Evolutionary conservation across 2,329 filamentous ascomycete genomes (phyloP), one percentile per base, ranked within the genome.

Genomic region (Fusarium odoratissimum): DNA sequence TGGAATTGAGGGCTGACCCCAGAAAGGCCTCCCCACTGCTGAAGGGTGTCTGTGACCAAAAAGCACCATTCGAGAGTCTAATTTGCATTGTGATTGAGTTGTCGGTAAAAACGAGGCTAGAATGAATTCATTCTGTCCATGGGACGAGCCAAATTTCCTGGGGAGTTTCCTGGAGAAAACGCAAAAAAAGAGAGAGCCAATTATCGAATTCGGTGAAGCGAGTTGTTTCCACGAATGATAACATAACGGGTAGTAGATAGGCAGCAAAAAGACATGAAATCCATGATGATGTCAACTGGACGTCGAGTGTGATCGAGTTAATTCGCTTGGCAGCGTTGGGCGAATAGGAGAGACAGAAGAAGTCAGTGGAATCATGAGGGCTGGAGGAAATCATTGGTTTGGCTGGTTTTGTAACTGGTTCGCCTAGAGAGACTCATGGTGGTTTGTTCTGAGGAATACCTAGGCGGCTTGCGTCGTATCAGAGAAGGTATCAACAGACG

Each of bases 251-350:
- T 58, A 46, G 37, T 46, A 45, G 55, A 38, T 40, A 64, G n/a
- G 28, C 30, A 46, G 38, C 21, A 49, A 38, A 48, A 54, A 33
- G 64, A 51, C 54, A 46, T 56, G 59, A 62, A 56, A 73, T 66
- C 67, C 71, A 75, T 63, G 67, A 72, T 77, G 75, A 77, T 75
- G 67, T 76, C 73, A 77, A 74, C 64, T 62, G 63, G 67, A 66
- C 52, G 67, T 67, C 51, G 67, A 69, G 67, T 44, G 67, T 66
- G 67, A 58, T 72, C 67, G 49, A 37, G 35, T 33, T 52, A 40
- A 58, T 59, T 58, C 21, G 48, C 66, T 74, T 73, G 73, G 71
- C 64, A 57, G 44, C 40, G 42, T 54, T 49, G 60, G 60, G 30
- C 71, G 73, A 77, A 70, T 74, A 67, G 72, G 71, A 58, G 72